Base-by-base conservation (phyloP, 1,284 basidiomycete genomes). In the Cutaneotrichosporon mucoides region DNA sequence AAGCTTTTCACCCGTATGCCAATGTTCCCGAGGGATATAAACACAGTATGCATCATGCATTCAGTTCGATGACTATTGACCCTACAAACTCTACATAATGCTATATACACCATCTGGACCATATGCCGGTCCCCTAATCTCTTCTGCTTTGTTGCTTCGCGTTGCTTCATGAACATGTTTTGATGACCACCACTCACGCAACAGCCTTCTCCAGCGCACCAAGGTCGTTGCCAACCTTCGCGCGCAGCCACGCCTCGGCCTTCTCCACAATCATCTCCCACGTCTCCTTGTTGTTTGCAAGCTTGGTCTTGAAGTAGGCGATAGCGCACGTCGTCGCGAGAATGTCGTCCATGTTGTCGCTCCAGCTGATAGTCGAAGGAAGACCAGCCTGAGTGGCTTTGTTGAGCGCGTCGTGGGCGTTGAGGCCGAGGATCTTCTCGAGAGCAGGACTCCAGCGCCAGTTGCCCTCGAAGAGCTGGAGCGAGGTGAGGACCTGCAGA, bases 221-320 rank as follows among this genome's bases (percentile, higher is more conserved):
- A 4, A 36, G 6, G 38, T 44, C 52, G 34, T 33, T 13, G 34
- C 12, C 12, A 12, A 40, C 41, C 33, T 47, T n/a, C 16, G 5
- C 38, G 10, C 5, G 13, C 37, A 63, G 56, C 62, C 62, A 63
- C 3, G 4, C 42, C 56, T 58, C 49, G 8, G 62, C 62, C 55
- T 63, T 63, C 13, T 56, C 62, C n/a, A 63, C 62, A 15, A 63
- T 46, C 45, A 63, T 43, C 55, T 63, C 62, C 62, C 62, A 63
- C 41, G 47, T 34, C 7, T 63, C 62, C 15, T 40, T 38, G 16
- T 63, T 56, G 5, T 40, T n/a, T 2, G 41, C 38, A 11, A 60
- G 59, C 37, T 50, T 54, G n/a, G 38, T 53, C 41, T 48, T 42
- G 50, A 60, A 42, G 53, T 44, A 63, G 1, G 53, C 56, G n/a